phyloP scores from a whole-genome alignment of 78 protist species.

The Guillardia theta region DNA sequence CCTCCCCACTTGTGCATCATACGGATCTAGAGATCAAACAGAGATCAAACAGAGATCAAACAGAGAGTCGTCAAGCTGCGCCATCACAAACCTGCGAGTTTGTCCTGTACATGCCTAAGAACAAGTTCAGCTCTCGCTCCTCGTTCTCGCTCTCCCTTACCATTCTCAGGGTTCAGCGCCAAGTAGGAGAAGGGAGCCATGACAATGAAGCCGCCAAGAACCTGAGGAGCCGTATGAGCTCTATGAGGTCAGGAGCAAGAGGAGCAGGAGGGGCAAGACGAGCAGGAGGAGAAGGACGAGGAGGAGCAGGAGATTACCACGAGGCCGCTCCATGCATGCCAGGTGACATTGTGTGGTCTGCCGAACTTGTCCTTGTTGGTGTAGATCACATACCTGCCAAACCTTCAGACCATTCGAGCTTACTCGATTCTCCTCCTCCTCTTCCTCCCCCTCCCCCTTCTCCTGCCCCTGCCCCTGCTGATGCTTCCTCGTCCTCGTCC shows the following conservation, averaged over 20 bases:
- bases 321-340: neutral
- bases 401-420: neutral
- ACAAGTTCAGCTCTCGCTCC: too few relatives aligned
- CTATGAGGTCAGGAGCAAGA: neutral
- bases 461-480: too few relatives aligned
- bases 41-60: too few relatives aligned
- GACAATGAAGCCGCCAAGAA: neutral
- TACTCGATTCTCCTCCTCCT: too few relatives aligned
- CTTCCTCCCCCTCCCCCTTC: too few relatives aligned
- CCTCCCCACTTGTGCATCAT: too few relatives aligned
- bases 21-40: too few relatives aligned
- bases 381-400: neutral
- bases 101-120: too few relatives aligned
- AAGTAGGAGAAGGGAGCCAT: neutral
- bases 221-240: neutral
- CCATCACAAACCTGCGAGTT: too few relatives aligned
- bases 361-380: neutral
- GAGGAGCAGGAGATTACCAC: neutral
- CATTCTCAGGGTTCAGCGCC: neutral
- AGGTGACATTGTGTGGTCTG: neutral
- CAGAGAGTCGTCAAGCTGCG: too few relatives aligned
- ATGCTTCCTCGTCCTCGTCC: too few relatives aligned
- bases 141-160: neutral
- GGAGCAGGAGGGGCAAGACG: neutral
- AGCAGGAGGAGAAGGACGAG: neutral